phyloP scores from a whole-genome alignment of 2,329 filamentous ascomycete genomes.

The Fusarium decemcellulare region DNA sequence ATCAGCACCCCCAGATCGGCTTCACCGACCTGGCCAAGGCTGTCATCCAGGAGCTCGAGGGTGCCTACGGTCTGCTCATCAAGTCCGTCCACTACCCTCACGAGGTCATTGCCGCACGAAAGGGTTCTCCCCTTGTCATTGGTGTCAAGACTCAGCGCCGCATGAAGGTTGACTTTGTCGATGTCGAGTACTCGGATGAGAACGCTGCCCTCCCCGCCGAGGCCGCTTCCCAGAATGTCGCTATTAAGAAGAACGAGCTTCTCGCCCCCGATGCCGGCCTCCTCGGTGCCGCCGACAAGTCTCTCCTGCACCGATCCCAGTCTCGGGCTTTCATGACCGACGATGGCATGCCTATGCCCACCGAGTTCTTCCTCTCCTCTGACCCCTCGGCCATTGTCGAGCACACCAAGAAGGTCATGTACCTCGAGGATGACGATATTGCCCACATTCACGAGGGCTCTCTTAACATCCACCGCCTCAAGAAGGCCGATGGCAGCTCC shows the following conservation, averaged over 20 bases:
- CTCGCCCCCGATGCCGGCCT: constrained; percentile 73
- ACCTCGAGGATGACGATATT: constrained; percentile 99
- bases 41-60: constrained; percentile 98
- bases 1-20: constrained; percentile 92
- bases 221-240: constrained; percentile 95
- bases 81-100: constrained; percentile 99
- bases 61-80: constrained; percentile 95
- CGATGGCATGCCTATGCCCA: constrained; percentile 96
- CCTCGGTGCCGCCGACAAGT: constrained; percentile 95
- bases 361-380: constrained; percentile 99
- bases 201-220: constrained; percentile 88
- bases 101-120: constrained; percentile 97
- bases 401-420: constrained; percentile 99
- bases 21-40: constrained; percentile 98
- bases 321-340: constrained; percentile 99
- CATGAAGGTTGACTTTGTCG: constrained; percentile 99
- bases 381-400: constrained; percentile 98
- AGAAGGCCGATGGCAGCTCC: constrained; percentile 96
- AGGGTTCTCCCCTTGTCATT: constrained; percentile 97
- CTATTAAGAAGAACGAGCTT: constrained; percentile 90
- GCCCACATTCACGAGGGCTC: constrained; percentile 99
- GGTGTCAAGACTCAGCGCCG: constrained; percentile 97
- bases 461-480: constrained; percentile 97
- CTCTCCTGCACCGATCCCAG: constrained; percentile 96
- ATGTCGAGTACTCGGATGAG: constrained; percentile 96